A percentile compares a stretch with the other conserved stretches of the same genome.
Conservation (phyloP, 306 rosid species). For the Vigna unguiculata region DNA sequence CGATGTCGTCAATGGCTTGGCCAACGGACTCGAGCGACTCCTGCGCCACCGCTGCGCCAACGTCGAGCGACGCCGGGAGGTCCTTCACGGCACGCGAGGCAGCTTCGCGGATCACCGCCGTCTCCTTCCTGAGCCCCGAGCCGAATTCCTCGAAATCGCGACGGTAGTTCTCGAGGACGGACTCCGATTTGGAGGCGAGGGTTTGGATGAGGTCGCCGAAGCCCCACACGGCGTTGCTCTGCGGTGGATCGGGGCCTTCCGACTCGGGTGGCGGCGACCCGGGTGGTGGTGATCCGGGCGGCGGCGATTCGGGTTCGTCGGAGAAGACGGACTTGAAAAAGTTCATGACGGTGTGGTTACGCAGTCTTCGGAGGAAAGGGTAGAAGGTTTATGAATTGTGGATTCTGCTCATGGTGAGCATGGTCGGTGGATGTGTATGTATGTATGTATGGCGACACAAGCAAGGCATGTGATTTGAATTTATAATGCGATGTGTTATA, state of each 20-base stretch:
- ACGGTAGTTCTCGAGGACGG: constrained; percentile 72
- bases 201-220: constrained; percentile 81
- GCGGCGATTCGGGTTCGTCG: constrained; percentile 56
- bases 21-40: constrained; percentile 94
- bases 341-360: constrained; percentile 48
- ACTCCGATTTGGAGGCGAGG: constrained; percentile 79
- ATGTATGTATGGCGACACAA: background rate
- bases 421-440: background rate
- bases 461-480: background rate
- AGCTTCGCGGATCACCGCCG: constrained; percentile 80
- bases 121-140: constrained; percentile 74
- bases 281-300: constrained; percentile 25
- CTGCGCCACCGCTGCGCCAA: constrained; percentile 91
- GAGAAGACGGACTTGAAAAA: constrained; percentile 74
- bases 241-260: constrained; percentile 28
- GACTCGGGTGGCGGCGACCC: constrained; percentile 33
- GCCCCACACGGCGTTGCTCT: constrained; percentile 62
- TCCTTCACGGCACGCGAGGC: constrained; percentile 94
- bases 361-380: background rate
- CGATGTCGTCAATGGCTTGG: constrained; percentile 93
- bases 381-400: background rate
- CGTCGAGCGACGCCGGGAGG: constrained; percentile 79
- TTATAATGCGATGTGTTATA: background rate
- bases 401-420: background rate
- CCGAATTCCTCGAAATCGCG: constrained; percentile 88